phyloP scores from a whole-genome alignment of 352 stramenopile genomes.

The Thraustochytrium sp. region DNA sequence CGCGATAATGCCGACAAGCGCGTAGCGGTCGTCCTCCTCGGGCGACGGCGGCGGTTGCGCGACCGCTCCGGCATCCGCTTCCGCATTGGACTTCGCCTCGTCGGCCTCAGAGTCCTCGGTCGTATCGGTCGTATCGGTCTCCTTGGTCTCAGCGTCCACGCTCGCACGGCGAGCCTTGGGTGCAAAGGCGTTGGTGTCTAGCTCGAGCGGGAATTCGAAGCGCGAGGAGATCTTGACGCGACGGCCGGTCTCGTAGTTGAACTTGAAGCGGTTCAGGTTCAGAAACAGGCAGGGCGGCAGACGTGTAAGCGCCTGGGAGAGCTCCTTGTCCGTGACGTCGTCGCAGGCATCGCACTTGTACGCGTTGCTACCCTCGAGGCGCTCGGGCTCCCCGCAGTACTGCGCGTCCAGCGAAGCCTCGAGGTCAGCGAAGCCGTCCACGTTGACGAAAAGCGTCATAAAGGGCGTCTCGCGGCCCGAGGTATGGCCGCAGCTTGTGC shows the following conservation, averaged over 20 bases:
- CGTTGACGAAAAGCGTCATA: conserved; percentile 18
- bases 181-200: background rate
- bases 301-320: background rate
- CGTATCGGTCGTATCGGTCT: background rate
- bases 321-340: conserved; percentile 23
- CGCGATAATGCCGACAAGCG: conserved; percentile 8
- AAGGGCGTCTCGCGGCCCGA: background rate
- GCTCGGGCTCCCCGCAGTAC: conserved; percentile 10
- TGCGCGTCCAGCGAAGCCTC: background rate
- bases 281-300: conserved; percentile 2
- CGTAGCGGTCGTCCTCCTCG: background rate
- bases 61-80: background rate
- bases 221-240: conserved; percentile 23
- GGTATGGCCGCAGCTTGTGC: background rate
- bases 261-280: conserved; percentile 34
- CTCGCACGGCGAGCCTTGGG: background rate
- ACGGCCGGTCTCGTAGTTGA: background rate
- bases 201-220: background rate
- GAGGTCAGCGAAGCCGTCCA: background rate
- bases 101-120: background rate
- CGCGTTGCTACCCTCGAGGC: background rate
- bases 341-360: conserved; percentile 31
- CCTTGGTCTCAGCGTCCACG: background rate
- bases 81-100: background rate
- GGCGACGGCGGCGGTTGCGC: background rate